Conservation (phyloP, 352 stramenopile species). For the Lagenidium giganteum region DNA sequence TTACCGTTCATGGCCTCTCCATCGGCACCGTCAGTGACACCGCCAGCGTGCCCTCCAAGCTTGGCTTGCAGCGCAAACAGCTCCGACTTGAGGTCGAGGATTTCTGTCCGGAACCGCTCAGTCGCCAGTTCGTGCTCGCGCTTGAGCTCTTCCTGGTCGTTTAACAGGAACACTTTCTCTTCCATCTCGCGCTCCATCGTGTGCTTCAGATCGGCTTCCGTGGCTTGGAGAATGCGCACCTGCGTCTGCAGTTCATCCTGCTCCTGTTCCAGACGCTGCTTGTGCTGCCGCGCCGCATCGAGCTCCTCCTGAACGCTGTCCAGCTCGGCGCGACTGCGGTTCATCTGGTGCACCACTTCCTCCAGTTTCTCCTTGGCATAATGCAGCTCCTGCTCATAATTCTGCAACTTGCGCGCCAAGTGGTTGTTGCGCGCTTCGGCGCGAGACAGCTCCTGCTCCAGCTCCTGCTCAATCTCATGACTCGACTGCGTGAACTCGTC, state of each 20-base stretch:
- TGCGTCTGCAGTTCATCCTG: conserved; percentile 76
- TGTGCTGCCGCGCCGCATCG: conserved; percentile 22
- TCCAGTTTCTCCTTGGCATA: conserved; percentile 45
- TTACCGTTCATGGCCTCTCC: too few relatives aligned
- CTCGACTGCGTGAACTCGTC: conserved; percentile 83
- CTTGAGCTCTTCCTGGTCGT: conserved; percentile 79
- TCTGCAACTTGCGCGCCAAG: conserved; percentile 36
- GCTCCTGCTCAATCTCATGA: conserved; percentile 69
- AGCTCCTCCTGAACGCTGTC: conserved; percentile 37
- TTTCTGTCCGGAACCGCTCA: conserved; percentile 77
- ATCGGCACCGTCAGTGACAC: too few relatives aligned
- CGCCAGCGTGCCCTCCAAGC: too few relatives aligned
- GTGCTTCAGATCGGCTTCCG: conserved; percentile 69
- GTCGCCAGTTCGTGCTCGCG: conserved; percentile 70
- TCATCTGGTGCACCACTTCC: conserved; percentile 39
- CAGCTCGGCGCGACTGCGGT: conserved; percentile 50
- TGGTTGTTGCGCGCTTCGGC: conserved; percentile 46
- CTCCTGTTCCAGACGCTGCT: conserved; percentile 62
- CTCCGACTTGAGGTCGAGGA: conserved; percentile 85
- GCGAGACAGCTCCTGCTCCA: conserved; percentile 69
- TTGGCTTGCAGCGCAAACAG: conserved; percentile 70
- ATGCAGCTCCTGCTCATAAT: conserved; percentile 49
- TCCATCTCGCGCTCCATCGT: conserved; percentile 85
- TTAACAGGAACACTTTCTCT: conserved; percentile 81
- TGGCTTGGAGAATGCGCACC: conserved; percentile 77